phyloP scores from a whole-genome alignment of 305 asterid genomes.

The Petunia hybrid region DNA sequence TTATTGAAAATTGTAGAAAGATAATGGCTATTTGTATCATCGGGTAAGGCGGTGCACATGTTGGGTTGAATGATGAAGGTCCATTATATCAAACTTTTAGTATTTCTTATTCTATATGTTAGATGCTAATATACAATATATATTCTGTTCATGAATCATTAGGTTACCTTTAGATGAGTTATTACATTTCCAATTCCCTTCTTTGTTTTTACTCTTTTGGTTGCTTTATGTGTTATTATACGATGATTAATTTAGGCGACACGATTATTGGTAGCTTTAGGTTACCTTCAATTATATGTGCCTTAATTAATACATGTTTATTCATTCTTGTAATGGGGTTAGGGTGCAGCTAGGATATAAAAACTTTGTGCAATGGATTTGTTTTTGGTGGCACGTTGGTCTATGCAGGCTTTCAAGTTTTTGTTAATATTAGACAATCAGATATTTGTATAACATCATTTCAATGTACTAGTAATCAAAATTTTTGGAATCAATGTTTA shows the following conservation, averaged over 20 bases:
- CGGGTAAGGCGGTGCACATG: neutral
- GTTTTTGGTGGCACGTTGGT: neutral
- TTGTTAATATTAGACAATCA: too few relatives aligned
- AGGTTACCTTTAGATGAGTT: too few relatives aligned
- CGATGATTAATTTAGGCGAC: neutral
- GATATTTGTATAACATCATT: too few relatives aligned
- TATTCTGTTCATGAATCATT: too few relatives aligned
- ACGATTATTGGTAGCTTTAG: neutral
- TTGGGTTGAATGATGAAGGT: neutral
- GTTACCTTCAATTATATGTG: slow-evolving; percentile 17
- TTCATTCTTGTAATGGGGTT: neutral
- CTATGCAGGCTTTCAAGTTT: neutral
- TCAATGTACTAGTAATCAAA: too few relatives aligned
- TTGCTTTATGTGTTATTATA: neutral
- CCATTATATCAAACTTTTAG: too few relatives aligned
- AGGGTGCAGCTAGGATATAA: neutral
- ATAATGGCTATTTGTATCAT: neutral
- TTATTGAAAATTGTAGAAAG: neutral
- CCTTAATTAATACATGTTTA: slow-evolving; percentile 18
- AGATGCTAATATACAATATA: too few relatives aligned
- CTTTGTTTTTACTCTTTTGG: neutral
- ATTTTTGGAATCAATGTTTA: too few relatives aligned
- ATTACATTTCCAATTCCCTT: neutral
- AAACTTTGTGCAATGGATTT: neutral
- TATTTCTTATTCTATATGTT: too few relatives aligned